Evolutionary conservation across 2,329 filamentous ascomycete species (phyloP).

Genomic region (Pyrenochaeta sp.): DNA sequence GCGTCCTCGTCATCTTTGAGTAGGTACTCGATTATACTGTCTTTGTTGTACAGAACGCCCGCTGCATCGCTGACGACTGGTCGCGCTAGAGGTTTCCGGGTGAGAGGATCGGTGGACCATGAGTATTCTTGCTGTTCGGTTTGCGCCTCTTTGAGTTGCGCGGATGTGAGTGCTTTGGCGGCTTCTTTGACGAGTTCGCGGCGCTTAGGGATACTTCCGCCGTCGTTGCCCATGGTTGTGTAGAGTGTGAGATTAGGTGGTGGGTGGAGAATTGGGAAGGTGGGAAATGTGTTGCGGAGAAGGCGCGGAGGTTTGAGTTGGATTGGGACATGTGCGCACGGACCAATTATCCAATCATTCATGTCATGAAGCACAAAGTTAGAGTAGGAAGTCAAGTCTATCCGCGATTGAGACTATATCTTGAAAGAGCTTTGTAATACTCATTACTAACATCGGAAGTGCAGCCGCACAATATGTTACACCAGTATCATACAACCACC

Average conservation of each 20-base stretch:
- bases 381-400: neutral
- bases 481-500: constrained; percentile 10
- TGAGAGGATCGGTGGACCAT: constrained; percentile 90
- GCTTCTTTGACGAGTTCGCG: constrained; percentile 96
- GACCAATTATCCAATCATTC: constrained; percentile 2
- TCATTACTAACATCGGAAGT: neutral
- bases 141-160: constrained; percentile 87
- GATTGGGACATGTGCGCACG: constrained; percentile 17
- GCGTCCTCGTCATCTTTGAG: constrained; percentile 64
- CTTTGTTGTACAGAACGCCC: constrained; percentile 93
- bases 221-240: constrained; percentile 88
- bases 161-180: constrained; percentile 79
- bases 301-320: constrained; percentile 27
- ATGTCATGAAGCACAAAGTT: neutral
- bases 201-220: constrained; percentile 92
- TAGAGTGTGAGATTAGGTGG: neutral
- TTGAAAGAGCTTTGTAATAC: neutral
- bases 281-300: constrained; percentile 26
- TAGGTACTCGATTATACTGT: constrained; percentile 78
- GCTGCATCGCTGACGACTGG: constrained; percentile 85
- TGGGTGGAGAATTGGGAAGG: constrained; percentile 1
- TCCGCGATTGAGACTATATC: neutral
- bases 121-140: constrained; percentile 85
- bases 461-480: constrained; percentile 2
- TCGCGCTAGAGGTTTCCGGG: constrained; percentile 74